Percentiles rank a stretch among this genome's conserved stretches.
These are phyloP conservation scores for Phalaenopsis hybrid DNA, from an alignment of 116 monocot genomes.

Conservation along the genomic window DNA sequence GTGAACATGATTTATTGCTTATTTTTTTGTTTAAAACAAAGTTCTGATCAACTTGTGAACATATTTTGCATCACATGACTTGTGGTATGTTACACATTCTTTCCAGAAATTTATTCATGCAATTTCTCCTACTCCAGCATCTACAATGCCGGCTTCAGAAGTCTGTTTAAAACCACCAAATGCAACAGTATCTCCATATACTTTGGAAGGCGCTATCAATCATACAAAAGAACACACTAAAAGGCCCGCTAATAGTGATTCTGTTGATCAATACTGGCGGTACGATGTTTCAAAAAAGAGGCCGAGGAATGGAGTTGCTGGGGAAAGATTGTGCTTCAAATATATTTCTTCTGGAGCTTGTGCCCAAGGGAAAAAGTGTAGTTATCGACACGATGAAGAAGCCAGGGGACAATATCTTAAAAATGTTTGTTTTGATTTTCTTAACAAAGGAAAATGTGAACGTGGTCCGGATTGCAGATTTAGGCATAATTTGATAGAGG, in stretches of 20 bases:
- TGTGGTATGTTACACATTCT: constrained; percentile 29
- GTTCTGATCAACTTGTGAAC: not conserved
- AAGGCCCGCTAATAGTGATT: constrained; percentile 26
- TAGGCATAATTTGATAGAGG: constrained; percentile 46
- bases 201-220: constrained; percentile 9
- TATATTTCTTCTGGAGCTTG: constrained; percentile 87
- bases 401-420: constrained; percentile 64
- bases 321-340: constrained; percentile 67
- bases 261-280: constrained; percentile 72
- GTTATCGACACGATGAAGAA: constrained; percentile 67
- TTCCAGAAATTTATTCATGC: constrained; percentile 98
- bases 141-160: constrained; percentile 60
- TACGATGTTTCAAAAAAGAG: constrained; percentile 72
- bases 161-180: constrained; percentile 48
- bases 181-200: constrained; percentile 73
- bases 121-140: constrained; percentile 97
- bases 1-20: not conserved
- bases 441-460: constrained; percentile 96
- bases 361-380: constrained; percentile 52
- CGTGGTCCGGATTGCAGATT: constrained; percentile 79
- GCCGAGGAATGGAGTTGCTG: constrained; percentile 30
- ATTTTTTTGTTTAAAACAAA: not conserved
- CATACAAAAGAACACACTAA: constrained; percentile 34
- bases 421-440: constrained; percentile 97
- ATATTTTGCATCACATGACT: constrained; percentile 12